Evolutionary conservation across 441 rosid genomes (phyloP).

Genomic region (Populus hybrid): DNA sequence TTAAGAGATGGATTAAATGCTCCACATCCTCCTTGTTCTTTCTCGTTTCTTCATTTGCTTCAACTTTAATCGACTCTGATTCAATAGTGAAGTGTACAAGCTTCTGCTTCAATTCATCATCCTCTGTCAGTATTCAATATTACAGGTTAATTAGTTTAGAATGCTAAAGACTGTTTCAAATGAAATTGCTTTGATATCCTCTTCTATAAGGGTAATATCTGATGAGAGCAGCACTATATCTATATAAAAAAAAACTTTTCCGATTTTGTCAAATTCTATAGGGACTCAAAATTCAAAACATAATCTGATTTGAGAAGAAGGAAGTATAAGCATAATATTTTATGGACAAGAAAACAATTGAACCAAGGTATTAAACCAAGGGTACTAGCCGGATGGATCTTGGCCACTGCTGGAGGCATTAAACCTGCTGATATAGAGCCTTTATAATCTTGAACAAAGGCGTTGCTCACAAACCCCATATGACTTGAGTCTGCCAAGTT

Average conservation of each 20-base stretch:
- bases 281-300: neutral
- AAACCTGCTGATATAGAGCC: neutral
- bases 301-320: neutral
- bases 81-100: neutral
- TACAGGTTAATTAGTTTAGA: neutral
- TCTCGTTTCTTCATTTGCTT: neutral
- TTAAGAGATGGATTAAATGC: neutral
- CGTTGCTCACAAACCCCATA: neutral
- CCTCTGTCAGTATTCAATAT: neutral
- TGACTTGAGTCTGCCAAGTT: neutral
- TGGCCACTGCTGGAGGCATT: neutral
- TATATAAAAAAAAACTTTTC: neutral
- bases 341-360: neutral
- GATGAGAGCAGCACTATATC: neutral
- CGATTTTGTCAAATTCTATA: neutral
- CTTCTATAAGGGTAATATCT: neutral
- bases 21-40: neutral
- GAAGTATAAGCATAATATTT: neutral
- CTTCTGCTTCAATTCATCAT: neutral
- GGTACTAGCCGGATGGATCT: neutral
- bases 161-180: neutral
- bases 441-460: neutral
- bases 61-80: neutral
- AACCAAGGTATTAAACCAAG: neutral
- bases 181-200: neutral